A percentile compares a stretch with the other conserved stretches of the same genome.
phyloP scores from a whole-genome alignment of 768 basidiomycete genomes.

The Mycena vulgaris region DNA sequence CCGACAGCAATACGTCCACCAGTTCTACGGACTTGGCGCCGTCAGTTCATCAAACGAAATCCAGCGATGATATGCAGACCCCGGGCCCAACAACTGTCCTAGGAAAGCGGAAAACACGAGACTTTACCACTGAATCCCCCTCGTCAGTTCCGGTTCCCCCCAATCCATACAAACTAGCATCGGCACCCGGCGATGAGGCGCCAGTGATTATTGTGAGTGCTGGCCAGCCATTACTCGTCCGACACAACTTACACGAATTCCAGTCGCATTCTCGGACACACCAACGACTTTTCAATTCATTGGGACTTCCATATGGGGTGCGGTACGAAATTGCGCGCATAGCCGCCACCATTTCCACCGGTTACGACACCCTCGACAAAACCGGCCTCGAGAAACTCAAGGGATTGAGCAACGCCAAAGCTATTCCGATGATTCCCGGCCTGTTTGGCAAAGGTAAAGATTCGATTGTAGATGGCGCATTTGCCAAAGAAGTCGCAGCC shows the following conservation, averaged over 20 bases:
- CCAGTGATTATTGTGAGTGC: constrained; percentile 32
- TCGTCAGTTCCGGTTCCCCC: constrained; percentile 37
- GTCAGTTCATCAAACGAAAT: constrained; percentile 29
- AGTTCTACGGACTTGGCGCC: constrained; percentile 27
- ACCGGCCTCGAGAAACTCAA: constrained; percentile 47
- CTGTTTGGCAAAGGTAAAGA: constrained; percentile 30
- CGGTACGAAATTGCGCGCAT: constrained; percentile 70
- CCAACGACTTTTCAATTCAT: constrained; percentile 22
- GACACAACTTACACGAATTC: not conserved
- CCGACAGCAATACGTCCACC: constrained; percentile 33
- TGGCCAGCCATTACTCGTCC: not conserved
- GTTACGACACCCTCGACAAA: constrained; percentile 50
- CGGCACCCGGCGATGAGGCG: constrained; percentile 25
- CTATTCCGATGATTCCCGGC: constrained; percentile 45
- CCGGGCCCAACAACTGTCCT: constrained; percentile 51
- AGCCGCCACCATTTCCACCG: constrained; percentile 47
- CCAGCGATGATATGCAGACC: constrained; percentile 54
- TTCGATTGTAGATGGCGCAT: constrained; percentile 42
- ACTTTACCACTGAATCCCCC: constrained; percentile 42
- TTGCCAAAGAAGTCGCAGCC: constrained; percentile 55
- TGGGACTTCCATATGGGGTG: constrained; percentile 58
- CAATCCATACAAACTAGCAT: constrained; percentile 40
- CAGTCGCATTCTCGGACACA: constrained; percentile 31
- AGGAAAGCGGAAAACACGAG: constrained; percentile 47
- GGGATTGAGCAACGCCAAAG: constrained; percentile 48